These are phyloP conservation scores for Vigna radiata DNA, from an alignment of 306 rosid species.

Conservation along the genomic window DNA sequence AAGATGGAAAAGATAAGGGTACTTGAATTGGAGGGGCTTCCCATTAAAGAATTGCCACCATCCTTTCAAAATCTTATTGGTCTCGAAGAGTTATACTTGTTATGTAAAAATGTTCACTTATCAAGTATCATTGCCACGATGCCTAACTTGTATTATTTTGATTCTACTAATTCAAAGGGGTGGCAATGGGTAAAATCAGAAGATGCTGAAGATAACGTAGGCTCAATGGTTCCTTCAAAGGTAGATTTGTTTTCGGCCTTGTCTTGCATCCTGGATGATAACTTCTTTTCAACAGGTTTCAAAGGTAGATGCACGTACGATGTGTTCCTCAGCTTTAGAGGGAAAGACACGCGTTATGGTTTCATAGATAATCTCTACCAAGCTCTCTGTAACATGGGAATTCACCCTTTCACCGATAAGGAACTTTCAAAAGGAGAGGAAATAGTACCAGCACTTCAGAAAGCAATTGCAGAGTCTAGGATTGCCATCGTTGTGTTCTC, in stretches of 20 bases:
- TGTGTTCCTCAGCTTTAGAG: not conserved
- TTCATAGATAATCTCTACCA: not conserved
- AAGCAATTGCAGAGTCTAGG: not conserved
- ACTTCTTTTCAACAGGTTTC: not conserved
- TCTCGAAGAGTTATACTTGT: no score
- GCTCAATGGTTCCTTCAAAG: no score
- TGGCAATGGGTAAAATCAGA: not conserved
- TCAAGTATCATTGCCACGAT: no score
- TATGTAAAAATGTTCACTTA: no score
- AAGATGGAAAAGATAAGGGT: no score
- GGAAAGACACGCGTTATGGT: not conserved
- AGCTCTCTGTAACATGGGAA: not conserved
- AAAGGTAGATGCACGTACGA: not conserved
- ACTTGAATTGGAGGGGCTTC: no score
- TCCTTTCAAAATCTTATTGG: no score
- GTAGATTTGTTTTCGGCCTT: no score
- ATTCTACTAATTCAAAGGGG: not conserved
- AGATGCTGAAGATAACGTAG: not conserved
- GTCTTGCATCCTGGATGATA: not conserved
- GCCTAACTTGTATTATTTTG: not conserved
- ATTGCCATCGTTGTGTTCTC: not conserved
- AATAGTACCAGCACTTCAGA: not conserved
- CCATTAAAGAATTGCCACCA: no score
- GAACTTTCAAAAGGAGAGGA: not conserved
- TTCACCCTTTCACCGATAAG: not conserved